A percentile compares a stretch with the other conserved stretches of the same genome.
phyloP scores from a whole-genome alignment of 306 rosid genomes.

The Vicia faba region DNA sequence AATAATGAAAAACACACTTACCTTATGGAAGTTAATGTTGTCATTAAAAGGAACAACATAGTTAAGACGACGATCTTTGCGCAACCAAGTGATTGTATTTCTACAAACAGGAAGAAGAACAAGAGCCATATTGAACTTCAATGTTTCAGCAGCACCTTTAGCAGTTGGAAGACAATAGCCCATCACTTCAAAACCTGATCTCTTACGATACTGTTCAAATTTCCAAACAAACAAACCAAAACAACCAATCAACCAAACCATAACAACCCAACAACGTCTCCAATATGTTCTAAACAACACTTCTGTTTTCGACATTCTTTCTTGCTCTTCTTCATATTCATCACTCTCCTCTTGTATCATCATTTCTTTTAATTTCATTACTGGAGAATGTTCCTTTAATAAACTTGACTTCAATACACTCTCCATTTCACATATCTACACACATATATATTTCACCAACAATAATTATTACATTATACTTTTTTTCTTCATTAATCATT shows the following conservation, averaged over 20 bases:
- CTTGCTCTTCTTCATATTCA: slow-evolving; percentile 42
- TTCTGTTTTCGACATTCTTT: slow-evolving; percentile 54
- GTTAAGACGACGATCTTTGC: slow-evolving; percentile 50
- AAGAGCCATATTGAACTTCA: slow-evolving; percentile 87
- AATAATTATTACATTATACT: background rate
- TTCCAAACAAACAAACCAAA: slow-evolving; percentile 69
- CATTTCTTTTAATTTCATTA: slow-evolving; percentile 21
- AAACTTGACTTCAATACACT: slow-evolving; percentile 47
- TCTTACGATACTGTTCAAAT: slow-evolving; percentile 62
- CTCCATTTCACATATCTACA: slow-evolving; percentile 53
- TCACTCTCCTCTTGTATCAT: slow-evolving; percentile 1
- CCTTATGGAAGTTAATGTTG: slow-evolving; percentile 84
- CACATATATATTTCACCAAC: slow-evolving; percentile 3
- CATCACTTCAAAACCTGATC: slow-evolving; percentile 77
- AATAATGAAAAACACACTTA: too few species aligned
- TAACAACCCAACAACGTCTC: slow-evolving; percentile 71
- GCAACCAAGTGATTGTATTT: slow-evolving; percentile 76
- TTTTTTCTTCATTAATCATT: background rate
- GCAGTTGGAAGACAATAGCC: slow-evolving; percentile 86
- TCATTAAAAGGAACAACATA: slow-evolving; percentile 74
- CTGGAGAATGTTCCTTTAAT: slow-evolving; percentile 43
- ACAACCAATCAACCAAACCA: slow-evolving; percentile 61
- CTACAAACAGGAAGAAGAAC: slow-evolving; percentile 80
- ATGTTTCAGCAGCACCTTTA: slow-evolving; percentile 88
- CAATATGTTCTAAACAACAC: slow-evolving; percentile 68